Evolutionary conservation across 345 rosid species (phyloP), one percentile per base, ranked within the genome.

Genomic region (Salix viminalis): DNA sequence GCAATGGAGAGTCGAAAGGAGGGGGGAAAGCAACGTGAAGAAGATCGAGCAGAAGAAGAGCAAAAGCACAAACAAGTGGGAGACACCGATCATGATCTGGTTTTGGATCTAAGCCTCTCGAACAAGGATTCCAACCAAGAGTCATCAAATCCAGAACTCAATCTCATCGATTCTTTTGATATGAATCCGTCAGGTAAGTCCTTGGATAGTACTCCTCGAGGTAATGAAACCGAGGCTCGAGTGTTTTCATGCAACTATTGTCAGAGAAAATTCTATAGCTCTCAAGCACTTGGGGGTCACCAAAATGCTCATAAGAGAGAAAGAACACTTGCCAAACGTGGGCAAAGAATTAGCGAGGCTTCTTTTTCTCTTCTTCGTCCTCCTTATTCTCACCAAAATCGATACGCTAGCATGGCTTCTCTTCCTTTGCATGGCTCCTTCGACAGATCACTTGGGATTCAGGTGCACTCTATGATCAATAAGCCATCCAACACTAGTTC

Each of bases 391-490:
- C 36, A 69, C 48, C 64, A 65, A 80, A 78, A 67, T 69, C 46
- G 85, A 69, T 85, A 81, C 83, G 70, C 91, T 50, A 92, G 94
- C 80, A 75, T 94, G 85, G 88, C 96, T 72, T 90, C 97, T 7
- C 90, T 92, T 39, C 97, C 90, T 69, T 79, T 94, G 85, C 91
- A 90, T 80, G 94, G 98, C 24, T 84, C 91, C 66, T 79, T 73
- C 67, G 81, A 78, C 44, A 83, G 92, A 76, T 80, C 92, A 28
- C 90, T 86, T 15, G 94, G 91, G 70, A 88, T 92, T 79, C 93
- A 89, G 77, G 85, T 77, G 65, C 96, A 91, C 77, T 92, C 98
- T 19, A 83, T 85, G 89, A 90, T 88, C 66, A 87, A 85, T 74
- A 91, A 94, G 76, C 87, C 92, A 4, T 52, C 79, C 24, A 75